A percentile compares a stretch with the other conserved stretches of the same genome.
Evolutionary conservation across 2,329 filamentous ascomycete genomes (phyloP).

Genomic region (Ceratocystis albifundus): DNA sequence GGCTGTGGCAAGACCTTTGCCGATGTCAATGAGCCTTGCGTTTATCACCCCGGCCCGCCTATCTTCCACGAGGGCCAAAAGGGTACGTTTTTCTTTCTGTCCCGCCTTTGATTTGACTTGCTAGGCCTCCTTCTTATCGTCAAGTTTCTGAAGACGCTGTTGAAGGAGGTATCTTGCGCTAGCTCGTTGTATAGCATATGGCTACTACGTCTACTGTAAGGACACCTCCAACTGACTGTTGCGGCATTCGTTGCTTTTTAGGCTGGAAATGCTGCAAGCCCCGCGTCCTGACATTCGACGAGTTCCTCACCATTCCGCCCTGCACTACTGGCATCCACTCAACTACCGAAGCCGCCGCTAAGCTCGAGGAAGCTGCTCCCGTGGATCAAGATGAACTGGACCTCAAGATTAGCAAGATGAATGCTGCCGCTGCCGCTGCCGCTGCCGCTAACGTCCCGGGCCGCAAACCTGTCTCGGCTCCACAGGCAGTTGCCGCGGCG

Average conservation of each 20-base stretch:
- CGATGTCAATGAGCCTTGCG: constrained; percentile 63
- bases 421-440: constrained; percentile 35
- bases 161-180: neutral
- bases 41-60: constrained; percentile 86
- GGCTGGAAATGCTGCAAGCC: constrained; percentile 99
- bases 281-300: constrained; percentile 91
- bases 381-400: constrained; percentile 35
- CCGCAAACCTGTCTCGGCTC: constrained; percentile 32
- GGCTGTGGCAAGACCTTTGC: constrained; percentile 84
- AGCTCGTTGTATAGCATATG: neutral
- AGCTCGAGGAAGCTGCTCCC: constrained; percentile 47
- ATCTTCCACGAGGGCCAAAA: constrained; percentile 98
- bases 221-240: neutral
- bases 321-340: constrained; percentile 92
- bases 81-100: constrained; percentile 47
- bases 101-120: neutral
- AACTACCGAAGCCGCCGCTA: constrained; percentile 60
- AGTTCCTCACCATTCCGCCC: constrained; percentile 85
- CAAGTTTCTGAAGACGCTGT: neutral
- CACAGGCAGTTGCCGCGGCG: constrained; percentile 38
- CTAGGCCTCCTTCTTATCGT: neutral
- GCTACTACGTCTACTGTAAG: constrained; percentile 22
- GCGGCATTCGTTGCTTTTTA: constrained; percentile 31
- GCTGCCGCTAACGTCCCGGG: constrained; percentile 33
- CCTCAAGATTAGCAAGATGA: constrained; percentile 44